These are phyloP conservation scores for Mallotus japonicus DNA, from an alignment of 441 rosid genomes.

Conservation along the genomic window DNA sequence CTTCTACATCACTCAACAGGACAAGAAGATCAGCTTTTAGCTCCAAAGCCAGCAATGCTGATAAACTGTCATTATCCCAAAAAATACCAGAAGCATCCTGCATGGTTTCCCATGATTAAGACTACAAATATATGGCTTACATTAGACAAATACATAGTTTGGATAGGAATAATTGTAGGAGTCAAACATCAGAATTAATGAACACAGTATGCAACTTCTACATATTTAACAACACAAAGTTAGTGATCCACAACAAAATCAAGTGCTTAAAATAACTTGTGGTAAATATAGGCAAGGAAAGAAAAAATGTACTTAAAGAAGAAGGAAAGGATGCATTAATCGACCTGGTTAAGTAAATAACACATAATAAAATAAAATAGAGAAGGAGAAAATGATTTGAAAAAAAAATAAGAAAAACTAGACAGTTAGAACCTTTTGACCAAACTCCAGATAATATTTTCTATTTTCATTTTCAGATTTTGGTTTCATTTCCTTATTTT, in stretches of 20 bases:
- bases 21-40: slow-evolving; percentile 92
- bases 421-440: neutral
- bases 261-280: neutral
- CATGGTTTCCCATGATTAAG: slow-evolving; percentile 23
- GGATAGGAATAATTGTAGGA: neutral
- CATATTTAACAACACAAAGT: neutral
- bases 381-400: neutral
- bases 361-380: neutral
- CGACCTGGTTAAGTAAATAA: neutral
- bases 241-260: neutral
- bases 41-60: slow-evolving; percentile 88
- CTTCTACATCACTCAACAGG: slow-evolving; percentile 95
- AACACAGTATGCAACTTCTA: neutral
- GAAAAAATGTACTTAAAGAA: neutral
- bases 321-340: neutral
- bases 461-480: too few species aligned
- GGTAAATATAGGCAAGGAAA: neutral
- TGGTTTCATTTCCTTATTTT: too few species aligned
- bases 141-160: neutral
- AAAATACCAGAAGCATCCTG: slow-evolving; percentile 99
- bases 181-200: too few species aligned
- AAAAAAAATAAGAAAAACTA: neutral
- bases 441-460: neutral
- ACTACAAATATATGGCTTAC: slow-evolving; percentile 7
- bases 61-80: slow-evolving; percentile 99